These are phyloP conservation scores for Euphorbia pulcherrima DNA, from an alignment of 345 rosid genomes.

Conservation along the genomic window DNA sequence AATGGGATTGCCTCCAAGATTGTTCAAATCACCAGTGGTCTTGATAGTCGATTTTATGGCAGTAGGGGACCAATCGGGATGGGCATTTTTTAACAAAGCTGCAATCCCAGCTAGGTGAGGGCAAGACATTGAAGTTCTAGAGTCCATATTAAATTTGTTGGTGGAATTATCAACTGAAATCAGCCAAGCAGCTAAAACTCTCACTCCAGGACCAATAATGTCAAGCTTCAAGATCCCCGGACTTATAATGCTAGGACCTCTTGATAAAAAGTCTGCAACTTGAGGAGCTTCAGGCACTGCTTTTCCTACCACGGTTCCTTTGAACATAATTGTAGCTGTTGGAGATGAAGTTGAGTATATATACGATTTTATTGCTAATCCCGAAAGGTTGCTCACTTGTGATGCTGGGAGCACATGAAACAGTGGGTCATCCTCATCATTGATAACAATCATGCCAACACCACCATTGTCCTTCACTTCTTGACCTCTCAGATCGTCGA, in stretches of 20 bases:
- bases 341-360: conserved; percentile 6
- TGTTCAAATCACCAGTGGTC: too few relatives aligned
- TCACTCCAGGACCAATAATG: too few relatives aligned
- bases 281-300: conserved; percentile 10
- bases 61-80: too few relatives aligned
- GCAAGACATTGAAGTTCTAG: too few relatives aligned
- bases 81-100: too few relatives aligned
- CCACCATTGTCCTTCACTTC: conserved; percentile 19
- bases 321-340: conserved; percentile 5
- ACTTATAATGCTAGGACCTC: conserved; percentile 19
- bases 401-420: conserved; percentile 21
- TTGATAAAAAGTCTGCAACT: conserved; percentile 12
- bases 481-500: neutral
- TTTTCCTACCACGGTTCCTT: conserved; percentile 5
- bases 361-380: conserved; percentile 7
- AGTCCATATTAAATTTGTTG: too few relatives aligned
- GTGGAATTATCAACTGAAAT: too few relatives aligned
- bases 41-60: too few relatives aligned
- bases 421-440: neutral
- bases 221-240: conserved; percentile 28
- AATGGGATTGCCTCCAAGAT: too few relatives aligned
- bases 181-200: conserved; percentile 23
- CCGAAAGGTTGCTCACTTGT: conserved; percentile 5
- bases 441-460: conserved; percentile 18
- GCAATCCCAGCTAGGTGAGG: too few relatives aligned